Evolutionary conservation across 192 early-diverging fungal species (phyloP).

Genomic region (Lobosporangium transversale): DNA sequence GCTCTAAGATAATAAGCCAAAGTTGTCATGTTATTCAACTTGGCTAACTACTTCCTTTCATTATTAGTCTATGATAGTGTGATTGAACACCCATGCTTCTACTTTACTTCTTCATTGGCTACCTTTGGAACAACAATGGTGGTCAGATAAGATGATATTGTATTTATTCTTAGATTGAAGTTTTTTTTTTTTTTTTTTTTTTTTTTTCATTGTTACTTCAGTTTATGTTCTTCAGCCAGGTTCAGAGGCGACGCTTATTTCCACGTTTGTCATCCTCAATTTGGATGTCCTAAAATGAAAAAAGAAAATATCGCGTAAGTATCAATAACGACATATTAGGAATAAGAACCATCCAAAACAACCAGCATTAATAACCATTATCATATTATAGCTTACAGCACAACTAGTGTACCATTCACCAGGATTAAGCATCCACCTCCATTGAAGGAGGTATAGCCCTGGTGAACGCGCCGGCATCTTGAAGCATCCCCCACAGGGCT

Average conservation of each 20-base stretch:
- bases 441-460: conserved; percentile 42
- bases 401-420: conserved; percentile 54
- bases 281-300: conserved; percentile 19
- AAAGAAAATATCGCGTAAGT: background rate
- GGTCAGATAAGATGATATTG: background rate
- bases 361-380: background rate
- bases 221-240: background rate
- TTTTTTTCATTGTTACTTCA: background rate
- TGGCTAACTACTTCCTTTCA: no score
- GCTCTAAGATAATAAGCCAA: no score
- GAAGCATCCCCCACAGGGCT: conserved; percentile 46
- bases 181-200: conserved; percentile 2
- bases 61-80: no score
- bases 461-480: conserved; percentile 36
- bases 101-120: no score
- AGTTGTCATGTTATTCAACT: no score
- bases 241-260: background rate
- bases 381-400: conserved; percentile 28
- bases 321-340: background rate
- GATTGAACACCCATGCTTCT: no score
- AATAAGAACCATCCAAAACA: background rate
- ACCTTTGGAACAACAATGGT: background rate
- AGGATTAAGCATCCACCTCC: conserved; percentile 51
- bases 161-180: background rate
- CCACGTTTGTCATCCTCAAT: background rate